Evolutionary conservation across 2,329 filamentous ascomycete genomes (phyloP).

Genomic region (Bipolaris bicolor): DNA sequence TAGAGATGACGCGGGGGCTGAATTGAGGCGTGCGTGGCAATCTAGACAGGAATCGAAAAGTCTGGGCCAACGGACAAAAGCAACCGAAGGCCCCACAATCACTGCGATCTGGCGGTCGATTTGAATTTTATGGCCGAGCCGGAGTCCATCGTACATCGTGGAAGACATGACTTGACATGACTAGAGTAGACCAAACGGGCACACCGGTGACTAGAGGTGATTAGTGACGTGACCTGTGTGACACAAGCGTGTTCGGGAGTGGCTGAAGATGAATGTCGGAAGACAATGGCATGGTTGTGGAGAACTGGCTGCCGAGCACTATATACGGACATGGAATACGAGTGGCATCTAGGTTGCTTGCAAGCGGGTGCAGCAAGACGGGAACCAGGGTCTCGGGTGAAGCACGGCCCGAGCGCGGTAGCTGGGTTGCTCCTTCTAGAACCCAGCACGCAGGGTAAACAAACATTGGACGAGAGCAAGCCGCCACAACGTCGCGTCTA

Average conservation of each 20-base stretch:
- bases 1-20: neutral
- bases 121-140: neutral
- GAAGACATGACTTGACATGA: too few relatives aligned
- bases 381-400: neutral
- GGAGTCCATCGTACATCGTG: too few relatives aligned
- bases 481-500: constrained; percentile 11
- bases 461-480: constrained; percentile 19
- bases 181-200: neutral
- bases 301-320: constrained; percentile 1
- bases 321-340: neutral
- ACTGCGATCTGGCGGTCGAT: neutral
- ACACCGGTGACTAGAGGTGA: neutral
- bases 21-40: constrained; percentile 1
- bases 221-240: neutral
- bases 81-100: neutral
- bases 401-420: constrained; percentile 4
- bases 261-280: neutral
- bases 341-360: neutral
- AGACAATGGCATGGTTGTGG: neutral
- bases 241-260: neutral
- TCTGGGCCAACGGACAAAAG: neutral
- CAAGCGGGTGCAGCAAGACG: neutral
- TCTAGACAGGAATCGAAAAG: neutral
- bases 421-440: constrained; percentile 15
- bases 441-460: constrained; percentile 15